Evolutionary conservation across 768 basidiomycete species (phyloP), one percentile per base, ranked within the genome.

Genomic region (Tricholoma sp.): DNA sequence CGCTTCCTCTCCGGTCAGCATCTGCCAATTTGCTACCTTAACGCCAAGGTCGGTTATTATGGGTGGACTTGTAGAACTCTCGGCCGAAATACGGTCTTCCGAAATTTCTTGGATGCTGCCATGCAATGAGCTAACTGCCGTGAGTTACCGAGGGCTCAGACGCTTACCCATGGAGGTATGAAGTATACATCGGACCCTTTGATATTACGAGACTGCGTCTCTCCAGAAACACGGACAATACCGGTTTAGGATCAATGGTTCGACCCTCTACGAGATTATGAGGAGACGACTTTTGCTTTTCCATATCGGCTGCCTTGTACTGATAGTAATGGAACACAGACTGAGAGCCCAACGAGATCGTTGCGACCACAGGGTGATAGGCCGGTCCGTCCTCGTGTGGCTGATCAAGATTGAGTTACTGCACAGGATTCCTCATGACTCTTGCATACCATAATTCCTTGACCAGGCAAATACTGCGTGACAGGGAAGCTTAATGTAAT

Each of bases 331-430:
- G 81, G 62, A 98, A 87, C 56, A 92, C 75, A 2, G 88, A 76
- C 69, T 94, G 91, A 1, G 91, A 89, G 41, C 88, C 86, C 57
- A 97, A 73, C 12, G 94, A 94, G 51, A 98, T 73, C n/a, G 95
- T 97, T 1, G 91, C 88, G 1, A 97, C 94, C 4, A 88, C 83
- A 0, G 94, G 91, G 65, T 85, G 75, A 72, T 96, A 98, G 16
- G 86, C 82, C 2, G 93, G 88, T 0, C 95, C 94, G 69, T 98
- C 94, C 74, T 96, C 86, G 64, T 97, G 95, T 1, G 93, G 91
- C 91, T 95, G 70, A 49, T 31, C 27, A n/a, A 22, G 7, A 22
- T 21, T 18, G 45, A 11, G 16, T 29, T 50, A 50, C 47, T 10
- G 27, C 7, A n/a, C 32, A 35, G 52, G 19, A 31, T 2, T 18